Base-by-base conservation (phyloP, 116 monocot species). In the Papilionanthe hybrid region DNA sequence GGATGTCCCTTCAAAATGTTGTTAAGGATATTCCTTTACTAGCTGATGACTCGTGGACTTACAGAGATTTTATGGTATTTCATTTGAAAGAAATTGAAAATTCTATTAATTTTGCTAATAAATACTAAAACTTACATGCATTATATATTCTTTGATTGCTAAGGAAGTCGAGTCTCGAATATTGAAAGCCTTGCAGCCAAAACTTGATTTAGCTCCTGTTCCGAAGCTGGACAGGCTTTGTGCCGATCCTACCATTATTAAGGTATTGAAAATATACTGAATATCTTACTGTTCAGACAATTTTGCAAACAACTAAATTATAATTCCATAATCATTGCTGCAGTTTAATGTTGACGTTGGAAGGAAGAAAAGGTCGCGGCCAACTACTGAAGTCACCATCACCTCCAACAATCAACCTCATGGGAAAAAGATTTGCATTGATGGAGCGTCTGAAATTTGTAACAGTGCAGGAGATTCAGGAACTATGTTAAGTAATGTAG, bases 21-120 rank as follows among this genome's bases (percentile, higher is more conserved):
- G 90, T 95, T n/a, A 99, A 93, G 76, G 98, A 99, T 72, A 94
- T 99, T 82, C 84, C 88, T 55, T 78, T 81, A 18, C 87, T 99
- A 37, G 88, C 93, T 73, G 98, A 95, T 89, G 95, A 93, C 78
- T 88, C 95, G 29, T 99, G 98, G 98, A 99, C 95, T 12, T 99
- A 99, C 72, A 79, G 93, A 23, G 93, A 99, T 90, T 75, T 93
- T 41, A 76, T 99, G 93, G 98, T 99, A 79, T 79, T 72, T 37
- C 42, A 78, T 8, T 44, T 11, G 13, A 27, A 28, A 25, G 25
- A 75, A 44, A 42, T 27, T 47, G 49, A 28, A 19, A 44, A n/a
- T 73, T 73, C 43, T 43, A 44, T 47, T 75, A 12, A 49, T 50
- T 68, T 69, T 80, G 27, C 32, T 67, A 25, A 5, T 48, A 25